phyloP scores from a whole-genome alignment of 2,329 filamentous ascomycete genomes.

The Aurifilum marmelostoma region DNA sequence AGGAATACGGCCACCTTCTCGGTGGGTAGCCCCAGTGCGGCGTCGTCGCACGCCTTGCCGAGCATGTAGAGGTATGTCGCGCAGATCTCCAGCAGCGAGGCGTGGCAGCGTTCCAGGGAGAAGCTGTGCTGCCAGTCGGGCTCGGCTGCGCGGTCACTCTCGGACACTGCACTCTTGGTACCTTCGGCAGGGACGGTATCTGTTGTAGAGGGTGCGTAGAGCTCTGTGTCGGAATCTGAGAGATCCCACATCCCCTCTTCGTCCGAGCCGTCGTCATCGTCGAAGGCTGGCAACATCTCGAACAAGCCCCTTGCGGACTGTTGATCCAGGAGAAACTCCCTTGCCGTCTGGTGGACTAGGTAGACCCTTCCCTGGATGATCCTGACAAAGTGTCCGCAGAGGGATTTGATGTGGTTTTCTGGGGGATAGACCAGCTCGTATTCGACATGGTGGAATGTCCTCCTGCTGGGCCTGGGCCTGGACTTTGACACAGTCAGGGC shows the following conservation, averaged over 20 bases:
- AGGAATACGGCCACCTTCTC: neutral
- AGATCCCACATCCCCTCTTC: neutral
- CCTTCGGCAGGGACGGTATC: neutral
- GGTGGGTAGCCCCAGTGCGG: neutral
- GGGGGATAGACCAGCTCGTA: conserved; percentile 28
- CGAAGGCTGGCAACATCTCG: neutral
- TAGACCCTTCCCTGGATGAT: conserved; percentile 32
- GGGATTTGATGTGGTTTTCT: conserved; percentile 29
- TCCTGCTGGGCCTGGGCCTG: neutral
- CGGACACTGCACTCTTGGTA: neutral
- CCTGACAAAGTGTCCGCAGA: conserved; percentile 30
- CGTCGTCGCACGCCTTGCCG: neutral
- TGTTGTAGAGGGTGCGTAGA: neutral
- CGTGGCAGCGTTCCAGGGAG: conserved; percentile 6
- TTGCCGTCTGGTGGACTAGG: conserved; percentile 33
- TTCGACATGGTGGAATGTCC: conserved; percentile 7
- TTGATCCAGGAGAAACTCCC: conserved; percentile 31
- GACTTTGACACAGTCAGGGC: neutral
- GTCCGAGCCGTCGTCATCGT: neutral
- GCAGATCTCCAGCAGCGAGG: conserved; percentile 13
- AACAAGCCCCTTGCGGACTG: neutral
- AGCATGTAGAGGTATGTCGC: conserved; percentile 16
- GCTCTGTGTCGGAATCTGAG: neutral
- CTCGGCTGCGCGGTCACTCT: neutral
- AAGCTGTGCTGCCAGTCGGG: conserved; percentile 13